Base-by-base conservation (phyloP, 768 basidiomycete species). In the Lentinula sp. region DNA sequence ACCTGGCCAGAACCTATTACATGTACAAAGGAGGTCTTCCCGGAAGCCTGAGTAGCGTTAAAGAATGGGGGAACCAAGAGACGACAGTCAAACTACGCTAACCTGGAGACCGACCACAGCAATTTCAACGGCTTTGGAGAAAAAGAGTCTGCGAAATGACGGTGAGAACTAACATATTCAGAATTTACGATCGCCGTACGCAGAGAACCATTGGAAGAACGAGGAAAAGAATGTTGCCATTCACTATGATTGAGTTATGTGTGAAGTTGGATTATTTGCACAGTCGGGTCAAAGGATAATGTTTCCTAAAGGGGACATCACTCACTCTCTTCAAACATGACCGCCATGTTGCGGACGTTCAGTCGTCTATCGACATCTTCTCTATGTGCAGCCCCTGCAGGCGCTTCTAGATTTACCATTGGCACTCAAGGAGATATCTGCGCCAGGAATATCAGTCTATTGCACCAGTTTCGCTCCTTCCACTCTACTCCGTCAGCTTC, bases 11-110 rank as follows among this genome's bases (percentile, higher is more conserved):
- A 90, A 4, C 89, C 89, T 20, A 97, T 85, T 10, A 95, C 90
- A 70, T 96, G 94, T 33, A 95, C 92, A 57, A 97, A 91, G 9
- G 92, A 94, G 3, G 95, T 96, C 77, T 97, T 96, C 49, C 95
- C 95, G 2, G 93, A 95, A 3, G 94, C 93, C 92, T 96, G 62
- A 37, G 20, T 16, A 37, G 42, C 20, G 36, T 54, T 61, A 51
- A 60, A 54, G 49, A 54, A n/a, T 32, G 48, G 63, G n/a, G 6
- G 36, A 60, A 55, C 39, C 33, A 18, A 56, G 15, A 41, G 23
- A 54, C 56, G 58, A 45, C 49, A n/a, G 35, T 57, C 39, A 39
- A 18, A 55, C 39, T 54, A 52, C 57, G 48, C 60, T 62, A 32
- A 81, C 87, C 76, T 88, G 86, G 43, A 88, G 70, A 45, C 87